Conservation (phyloP, 225 moss, liverwort and hornwort species). For the Neckera pumila region DNA sequence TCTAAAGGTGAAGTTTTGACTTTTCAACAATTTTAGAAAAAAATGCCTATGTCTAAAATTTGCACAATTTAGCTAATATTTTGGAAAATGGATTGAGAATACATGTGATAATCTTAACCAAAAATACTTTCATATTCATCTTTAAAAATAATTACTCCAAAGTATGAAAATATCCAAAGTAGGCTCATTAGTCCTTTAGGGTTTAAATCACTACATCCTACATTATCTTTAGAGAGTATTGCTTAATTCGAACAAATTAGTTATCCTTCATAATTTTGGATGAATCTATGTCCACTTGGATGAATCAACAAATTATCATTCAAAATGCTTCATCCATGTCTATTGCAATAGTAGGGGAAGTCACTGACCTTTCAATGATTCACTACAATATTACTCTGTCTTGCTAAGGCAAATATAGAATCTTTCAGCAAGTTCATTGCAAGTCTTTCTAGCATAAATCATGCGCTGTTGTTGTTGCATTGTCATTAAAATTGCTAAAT, state of each 20-base stretch:
- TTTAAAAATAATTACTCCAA: too few relatives aligned
- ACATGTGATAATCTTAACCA: neutral
- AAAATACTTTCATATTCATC: neutral
- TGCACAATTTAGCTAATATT: fast-evolving
- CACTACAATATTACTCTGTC: fast-evolving
- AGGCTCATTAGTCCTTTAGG: too few relatives aligned
- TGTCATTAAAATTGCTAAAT: fast-evolving
- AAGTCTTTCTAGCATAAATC: neutral
- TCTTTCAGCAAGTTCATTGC: fast-evolving
- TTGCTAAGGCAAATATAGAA: fast-evolving
- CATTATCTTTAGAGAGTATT: too few relatives aligned
- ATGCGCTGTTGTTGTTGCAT: fast-evolving
- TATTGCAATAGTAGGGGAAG: neutral
- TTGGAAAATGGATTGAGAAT: neutral
- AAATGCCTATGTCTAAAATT: neutral
- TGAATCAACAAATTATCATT: too few relatives aligned
- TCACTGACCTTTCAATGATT: neutral
- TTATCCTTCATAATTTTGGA: too few relatives aligned
- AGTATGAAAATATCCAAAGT: too few relatives aligned
- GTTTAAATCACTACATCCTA: too few relatives aligned
- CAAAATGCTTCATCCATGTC: neutral
- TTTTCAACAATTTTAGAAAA: neutral
- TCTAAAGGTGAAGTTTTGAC: neutral
- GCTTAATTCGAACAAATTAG: too few relatives aligned
- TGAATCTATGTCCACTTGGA: too few relatives aligned